Conservation (phyloP, 106 monocot species). For the Iris macrosiphon region DNA sequence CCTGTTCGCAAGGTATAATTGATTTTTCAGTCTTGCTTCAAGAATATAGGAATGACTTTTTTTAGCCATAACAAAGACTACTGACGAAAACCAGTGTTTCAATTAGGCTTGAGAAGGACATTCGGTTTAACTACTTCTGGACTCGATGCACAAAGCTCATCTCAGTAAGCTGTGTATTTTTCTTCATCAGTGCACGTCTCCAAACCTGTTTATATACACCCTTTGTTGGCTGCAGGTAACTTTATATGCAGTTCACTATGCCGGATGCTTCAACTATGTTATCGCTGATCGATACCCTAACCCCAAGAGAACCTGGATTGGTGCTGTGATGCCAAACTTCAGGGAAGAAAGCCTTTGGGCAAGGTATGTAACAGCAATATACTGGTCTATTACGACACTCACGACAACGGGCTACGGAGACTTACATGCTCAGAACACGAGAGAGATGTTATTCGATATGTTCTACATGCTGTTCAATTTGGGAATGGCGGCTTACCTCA, state of each 20-base stretch:
- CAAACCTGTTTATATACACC: background rate
- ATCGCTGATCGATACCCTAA: slow-evolving; percentile 20
- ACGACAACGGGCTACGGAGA: slow-evolving; percentile 35
- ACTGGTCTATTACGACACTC: slow-evolving; percentile 34
- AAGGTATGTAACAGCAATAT: slow-evolving; percentile 30
- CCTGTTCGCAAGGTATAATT: slow-evolving; percentile 56
- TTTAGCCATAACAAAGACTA: no score
- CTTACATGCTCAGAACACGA: slow-evolving; percentile 27
- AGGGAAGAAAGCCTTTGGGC: slow-evolving; percentile 20
- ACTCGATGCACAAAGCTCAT: slow-evolving; percentile 20
- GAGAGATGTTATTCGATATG: slow-evolving; percentile 30
- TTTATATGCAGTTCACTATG: slow-evolving; percentile 3
- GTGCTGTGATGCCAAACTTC: slow-evolving; percentile 25
- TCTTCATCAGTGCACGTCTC: background rate
- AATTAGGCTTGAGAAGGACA: slow-evolving; percentile 27
- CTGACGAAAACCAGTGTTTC: background rate
- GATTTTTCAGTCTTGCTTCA: slow-evolving; percentile 10
- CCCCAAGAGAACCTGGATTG: slow-evolving; percentile 27
- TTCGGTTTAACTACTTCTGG: slow-evolving; percentile 31
- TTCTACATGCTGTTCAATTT: slow-evolving; percentile 30
- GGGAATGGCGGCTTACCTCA: slow-evolving; percentile 26
- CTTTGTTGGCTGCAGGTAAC: background rate
- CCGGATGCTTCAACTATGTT: slow-evolving; percentile 3
- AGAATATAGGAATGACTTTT: no score
- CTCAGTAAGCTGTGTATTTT: background rate